Evolutionary conservation across 352 stramenopile genomes (phyloP).

Genomic region (Achlya hypogyna): DNA sequence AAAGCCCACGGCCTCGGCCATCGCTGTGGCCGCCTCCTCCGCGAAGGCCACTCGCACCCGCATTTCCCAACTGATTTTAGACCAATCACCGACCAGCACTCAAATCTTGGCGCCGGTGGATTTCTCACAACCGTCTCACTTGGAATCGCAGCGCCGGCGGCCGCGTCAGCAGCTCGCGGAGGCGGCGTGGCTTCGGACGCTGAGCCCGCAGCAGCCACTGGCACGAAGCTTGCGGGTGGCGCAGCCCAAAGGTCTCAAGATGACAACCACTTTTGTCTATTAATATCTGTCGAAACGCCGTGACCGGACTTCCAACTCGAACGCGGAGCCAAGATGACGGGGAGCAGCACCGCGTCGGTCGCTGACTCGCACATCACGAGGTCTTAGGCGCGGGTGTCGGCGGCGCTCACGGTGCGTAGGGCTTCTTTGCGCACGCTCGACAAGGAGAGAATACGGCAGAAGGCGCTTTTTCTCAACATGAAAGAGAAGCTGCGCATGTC

Average conservation of each 20-base stretch:
- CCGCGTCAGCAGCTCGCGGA: no score
- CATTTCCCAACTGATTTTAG: not conserved
- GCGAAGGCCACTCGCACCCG: constrained; percentile 7
- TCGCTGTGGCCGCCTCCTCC: not conserved
- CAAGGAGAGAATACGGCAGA: constrained; percentile 56
- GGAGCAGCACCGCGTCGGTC: not conserved
- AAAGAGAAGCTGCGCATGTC: constrained; percentile 53
- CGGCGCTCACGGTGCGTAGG: constrained; percentile 9
- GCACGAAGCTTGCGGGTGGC: no score
- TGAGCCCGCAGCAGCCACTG: no score
- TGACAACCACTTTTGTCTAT: no score
- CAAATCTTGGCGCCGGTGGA: no score
- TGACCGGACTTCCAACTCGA: not conserved
- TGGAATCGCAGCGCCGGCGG: no score
- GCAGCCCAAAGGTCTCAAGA: no score
- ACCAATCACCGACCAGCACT: not conserved
- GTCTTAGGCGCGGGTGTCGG: no score
- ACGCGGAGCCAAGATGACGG: not conserved
- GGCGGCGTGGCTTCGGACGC: no score
- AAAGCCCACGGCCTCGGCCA: constrained; percentile 4
- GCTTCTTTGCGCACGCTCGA: constrained; percentile 48
- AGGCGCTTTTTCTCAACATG: constrained; percentile 60
- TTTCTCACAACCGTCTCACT: no score
- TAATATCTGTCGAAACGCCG: no score
- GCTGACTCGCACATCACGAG: not conserved